Conservation (phyloP, 768 basidiomycete species). For the Rhizopogon salebrosus region DNA sequence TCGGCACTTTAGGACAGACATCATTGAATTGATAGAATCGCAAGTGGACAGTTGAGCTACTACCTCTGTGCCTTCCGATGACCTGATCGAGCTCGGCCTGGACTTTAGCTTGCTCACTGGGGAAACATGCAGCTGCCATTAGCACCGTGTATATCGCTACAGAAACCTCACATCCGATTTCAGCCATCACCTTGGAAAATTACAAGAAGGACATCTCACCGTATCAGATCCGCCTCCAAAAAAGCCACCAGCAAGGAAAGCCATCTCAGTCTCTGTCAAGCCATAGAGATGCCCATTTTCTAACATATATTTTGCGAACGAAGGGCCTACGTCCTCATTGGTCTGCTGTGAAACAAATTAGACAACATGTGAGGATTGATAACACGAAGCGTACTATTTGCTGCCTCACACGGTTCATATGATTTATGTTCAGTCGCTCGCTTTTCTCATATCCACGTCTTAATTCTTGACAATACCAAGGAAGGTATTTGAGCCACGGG, state of each 20-base stretch:
- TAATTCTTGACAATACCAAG: slow-evolving; percentile 54
- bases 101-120: slow-evolving; percentile 42
- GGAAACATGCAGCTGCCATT: slow-evolving; percentile 45
- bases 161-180: slow-evolving; percentile 29
- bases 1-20: slow-evolving; percentile 22
- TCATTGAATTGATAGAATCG: background rate
- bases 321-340: slow-evolving; percentile 25
- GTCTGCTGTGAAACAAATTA: background rate
- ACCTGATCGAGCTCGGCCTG: slow-evolving; percentile 49
- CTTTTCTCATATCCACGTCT: slow-evolving; percentile 48
- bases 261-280: too few relatives aligned
- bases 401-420: slow-evolving; percentile 37
- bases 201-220: slow-evolving; percentile 10
- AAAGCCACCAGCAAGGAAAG: slow-evolving; percentile 51
- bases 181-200: background rate
- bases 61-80: slow-evolving; percentile 30
- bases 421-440: slow-evolving; percentile 38
- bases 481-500: slow-evolving; percentile 40
- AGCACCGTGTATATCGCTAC: slow-evolving; percentile 43
- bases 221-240: slow-evolving; percentile 57
- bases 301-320: slow-evolving; percentile 50
- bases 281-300: slow-evolving; percentile 43
- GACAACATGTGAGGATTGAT: background rate
- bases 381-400: slow-evolving; percentile 31
- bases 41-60: background rate